Percentiles rank a stretch among this genome's conserved stretches.
Evolutionary conservation across 192 early-diverging fungal species (phyloP).

Genomic region (Chytriomyces hyalinus): DNA sequence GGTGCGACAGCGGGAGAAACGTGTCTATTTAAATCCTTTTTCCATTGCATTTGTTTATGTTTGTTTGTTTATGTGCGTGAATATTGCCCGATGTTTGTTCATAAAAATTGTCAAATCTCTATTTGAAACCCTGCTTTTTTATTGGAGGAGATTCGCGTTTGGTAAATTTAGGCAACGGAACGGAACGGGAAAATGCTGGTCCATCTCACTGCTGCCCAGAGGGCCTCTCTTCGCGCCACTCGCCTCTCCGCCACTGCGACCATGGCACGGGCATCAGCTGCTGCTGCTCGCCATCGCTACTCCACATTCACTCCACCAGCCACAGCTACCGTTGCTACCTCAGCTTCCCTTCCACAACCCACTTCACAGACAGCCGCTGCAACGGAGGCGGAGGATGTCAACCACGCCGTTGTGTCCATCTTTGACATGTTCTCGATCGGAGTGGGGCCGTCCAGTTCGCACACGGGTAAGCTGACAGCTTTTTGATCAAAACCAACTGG

Average conservation of each 20-base stretch:
- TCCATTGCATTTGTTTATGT: not conserved
- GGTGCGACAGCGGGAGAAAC: not conserved
- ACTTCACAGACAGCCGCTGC: not conserved
- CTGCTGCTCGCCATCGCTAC: not conserved
- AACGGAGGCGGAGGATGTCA: slow-evolving; percentile 22
- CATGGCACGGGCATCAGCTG: not conserved
- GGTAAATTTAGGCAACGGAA: no score
- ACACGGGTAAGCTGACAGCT: slow-evolving; percentile 44
- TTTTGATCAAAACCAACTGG: slow-evolving; percentile 18
- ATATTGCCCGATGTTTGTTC: no score
- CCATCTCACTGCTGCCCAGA: not conserved
- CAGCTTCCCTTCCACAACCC: not conserved
- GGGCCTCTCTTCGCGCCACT: not conserved
- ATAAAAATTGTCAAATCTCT: not conserved
- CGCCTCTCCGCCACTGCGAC: not conserved
- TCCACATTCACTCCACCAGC: slow-evolving; percentile 1
- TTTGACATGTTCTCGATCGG: slow-evolving; percentile 96
- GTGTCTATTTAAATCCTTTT: not conserved
- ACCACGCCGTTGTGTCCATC: slow-evolving; percentile 85
- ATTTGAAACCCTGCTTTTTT: not conserved
- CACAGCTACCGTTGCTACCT: not conserved
- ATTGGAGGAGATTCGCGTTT: no score
- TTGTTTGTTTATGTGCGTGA: no score
- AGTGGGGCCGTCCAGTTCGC: slow-evolving; percentile 81
- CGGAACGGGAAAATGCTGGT: not conserved